Percentiles rank a stretch among this genome's conserved stretches.
These are phyloP conservation scores for Rhizoclosmatium globosum DNA, from an alignment of 192 early-diverging fungal species.

Conservation along the genomic window DNA sequence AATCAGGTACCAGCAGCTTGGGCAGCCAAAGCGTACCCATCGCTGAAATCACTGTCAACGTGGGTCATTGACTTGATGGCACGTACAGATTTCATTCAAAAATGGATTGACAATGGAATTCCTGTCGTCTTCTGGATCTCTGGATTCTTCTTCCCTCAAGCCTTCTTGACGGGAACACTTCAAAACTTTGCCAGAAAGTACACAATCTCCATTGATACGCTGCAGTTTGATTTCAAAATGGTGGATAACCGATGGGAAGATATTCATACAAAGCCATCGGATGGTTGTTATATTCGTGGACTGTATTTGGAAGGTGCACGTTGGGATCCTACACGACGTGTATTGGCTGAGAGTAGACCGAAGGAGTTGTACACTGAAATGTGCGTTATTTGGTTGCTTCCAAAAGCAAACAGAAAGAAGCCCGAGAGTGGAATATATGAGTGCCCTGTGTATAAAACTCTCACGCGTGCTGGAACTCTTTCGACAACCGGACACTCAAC, in stretches of 20 bases:
- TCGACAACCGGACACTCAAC: slow-evolving; percentile 71
- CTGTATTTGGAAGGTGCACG: slow-evolving; percentile 66
- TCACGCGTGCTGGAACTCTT: slow-evolving; percentile 63
- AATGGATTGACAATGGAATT: slow-evolving; percentile 66
- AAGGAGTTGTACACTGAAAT: slow-evolving; percentile 71
- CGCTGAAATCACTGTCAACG: slow-evolving; percentile 61
- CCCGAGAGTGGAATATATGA: slow-evolving; percentile 63
- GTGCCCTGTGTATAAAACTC: slow-evolving; percentile 68
- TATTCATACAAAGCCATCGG: slow-evolving; percentile 54
- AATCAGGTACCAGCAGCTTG: slow-evolving; percentile 62
- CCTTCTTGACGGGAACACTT: slow-evolving; percentile 66
- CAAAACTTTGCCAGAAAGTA: slow-evolving; percentile 71
- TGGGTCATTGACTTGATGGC: slow-evolving; percentile 63
- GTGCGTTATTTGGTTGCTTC: slow-evolving; percentile 65
- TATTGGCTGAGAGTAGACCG: slow-evolving; percentile 58
- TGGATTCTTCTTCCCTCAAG: slow-evolving; percentile 72
- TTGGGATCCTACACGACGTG: slow-evolving; percentile 55
- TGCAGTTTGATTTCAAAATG: slow-evolving; percentile 67
- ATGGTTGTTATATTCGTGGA: slow-evolving; percentile 71
- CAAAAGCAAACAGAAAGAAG: slow-evolving; percentile 62
- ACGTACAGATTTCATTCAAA: slow-evolving; percentile 63
- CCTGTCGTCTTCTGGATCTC: slow-evolving; percentile 66
- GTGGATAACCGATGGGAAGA: slow-evolving; percentile 62
- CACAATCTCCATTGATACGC: slow-evolving; percentile 63
- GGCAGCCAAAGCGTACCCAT: slow-evolving; percentile 66